Percentiles rank a stretch among this genome's conserved stretches.
Evolutionary conservation across 306 rosid genomes (phyloP).

Genomic region (Quercus ilex): DNA sequence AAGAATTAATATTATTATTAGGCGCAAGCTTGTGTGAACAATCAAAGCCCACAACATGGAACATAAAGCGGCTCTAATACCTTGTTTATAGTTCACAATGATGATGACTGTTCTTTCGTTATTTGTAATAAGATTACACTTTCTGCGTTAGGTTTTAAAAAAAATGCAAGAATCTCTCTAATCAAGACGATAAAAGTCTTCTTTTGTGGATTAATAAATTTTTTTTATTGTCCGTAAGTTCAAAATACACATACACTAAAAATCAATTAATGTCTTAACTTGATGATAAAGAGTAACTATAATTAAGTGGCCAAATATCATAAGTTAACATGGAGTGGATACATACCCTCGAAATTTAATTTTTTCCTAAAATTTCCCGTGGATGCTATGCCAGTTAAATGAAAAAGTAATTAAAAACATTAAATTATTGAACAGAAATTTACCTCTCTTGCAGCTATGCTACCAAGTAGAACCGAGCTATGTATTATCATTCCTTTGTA

Average conservation of each 20-base stretch:
- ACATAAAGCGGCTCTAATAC: not conserved
- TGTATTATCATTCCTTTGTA: not conserved
- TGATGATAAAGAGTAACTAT: too few species aligned
- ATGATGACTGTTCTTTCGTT: not conserved
- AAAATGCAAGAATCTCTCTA: not conserved
- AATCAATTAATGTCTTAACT: too few species aligned
- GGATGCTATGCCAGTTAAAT: not conserved
- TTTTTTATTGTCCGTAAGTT: too few species aligned
- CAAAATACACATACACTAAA: too few species aligned
- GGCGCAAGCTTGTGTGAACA: not conserved
- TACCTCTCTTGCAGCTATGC: not conserved
- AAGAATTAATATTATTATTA: conserved; percentile 11
- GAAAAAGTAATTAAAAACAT: not conserved
- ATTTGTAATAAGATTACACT: not conserved
- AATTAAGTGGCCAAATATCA: too few species aligned
- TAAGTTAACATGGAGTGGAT: too few species aligned
- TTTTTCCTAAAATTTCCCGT: not conserved
- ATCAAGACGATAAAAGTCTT: not conserved
- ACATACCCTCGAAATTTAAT: not conserved
- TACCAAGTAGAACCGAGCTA: not conserved
- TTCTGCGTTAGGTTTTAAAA: not conserved
- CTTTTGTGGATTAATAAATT: not conserved
- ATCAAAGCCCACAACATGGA: not conserved
- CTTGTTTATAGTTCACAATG: not conserved
- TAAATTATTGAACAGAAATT: not conserved